Base-by-base conservation (phyloP, 331 rosid species). In the Malus hybrid region DNA sequence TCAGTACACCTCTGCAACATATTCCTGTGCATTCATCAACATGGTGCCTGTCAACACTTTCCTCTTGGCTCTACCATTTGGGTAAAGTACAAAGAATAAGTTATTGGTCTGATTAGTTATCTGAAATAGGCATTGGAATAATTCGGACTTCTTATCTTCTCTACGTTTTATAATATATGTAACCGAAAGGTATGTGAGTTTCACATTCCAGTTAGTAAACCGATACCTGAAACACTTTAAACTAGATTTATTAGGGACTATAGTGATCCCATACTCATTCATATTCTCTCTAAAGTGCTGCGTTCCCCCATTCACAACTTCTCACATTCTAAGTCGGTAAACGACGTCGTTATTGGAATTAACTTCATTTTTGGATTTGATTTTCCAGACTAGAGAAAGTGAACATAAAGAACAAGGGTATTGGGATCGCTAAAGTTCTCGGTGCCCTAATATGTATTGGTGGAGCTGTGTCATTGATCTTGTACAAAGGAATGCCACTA, bases 1-100 rank as follows among this genome's bases (percentile, higher is more conserved):
- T 42, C 73, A 84, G 65, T 76, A 82, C 76, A 93, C 98, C 6
- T 87, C 96, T 46, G 85, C 96, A 4, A 89, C 96, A 20, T 85
- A 85, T 83, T 63, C 97, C 0, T 93, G 97, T 80, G 96, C 98
- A 56, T 93, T 93, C 85, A 66, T 90, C 87, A 93, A 88, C 84
- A 81, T 73, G 82, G 98, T 89, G 73, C 97, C 96, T 16, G 92
- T 89, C 26, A 76, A 81, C 80, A 93, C 98, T 4, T 93, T 93
- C 87, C 64, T 93, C 16, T 36, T 89, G 66, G 92, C 95, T 22
- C 86, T 91, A 32, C 88, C 91, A 75, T 89, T 93, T 76, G 89
- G 97, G 98, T 93, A 79, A 71, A 84, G 70, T n/a, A 5, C 71
- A 30, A 46, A 19, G 4, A 56, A 20, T 20, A 7, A 63, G 20